Conservation (phyloP, 2,329 filamentous ascomycete genomes). For the Aspergillus novoparasiticus region DNA sequence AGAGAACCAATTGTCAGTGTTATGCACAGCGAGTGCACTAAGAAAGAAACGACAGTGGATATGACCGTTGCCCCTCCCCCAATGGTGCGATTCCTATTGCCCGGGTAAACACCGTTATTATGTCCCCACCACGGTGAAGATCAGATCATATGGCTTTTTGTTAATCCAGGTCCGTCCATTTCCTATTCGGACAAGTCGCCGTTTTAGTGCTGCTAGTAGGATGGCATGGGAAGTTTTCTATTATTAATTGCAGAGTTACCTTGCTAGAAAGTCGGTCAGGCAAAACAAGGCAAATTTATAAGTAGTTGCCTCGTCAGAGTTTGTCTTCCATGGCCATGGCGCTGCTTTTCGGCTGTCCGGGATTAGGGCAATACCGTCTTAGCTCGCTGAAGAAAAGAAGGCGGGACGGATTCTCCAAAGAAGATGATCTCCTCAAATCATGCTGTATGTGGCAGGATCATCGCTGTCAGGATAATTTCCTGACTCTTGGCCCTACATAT, state of each 20-base stretch:
- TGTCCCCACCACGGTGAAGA: not conserved
- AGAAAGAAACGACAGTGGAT: not conserved
- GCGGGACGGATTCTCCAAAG: not conserved
- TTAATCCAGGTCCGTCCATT: not conserved
- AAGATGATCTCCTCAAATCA: not conserved
- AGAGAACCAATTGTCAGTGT: not conserved
- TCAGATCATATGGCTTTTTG: not conserved
- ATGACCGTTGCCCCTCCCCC: not conserved
- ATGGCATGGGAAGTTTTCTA: not conserved
- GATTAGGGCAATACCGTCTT: not conserved
- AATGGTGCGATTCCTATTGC: constrained; percentile 1
- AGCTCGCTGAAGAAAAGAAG: not conserved
- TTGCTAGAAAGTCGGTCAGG: not conserved
- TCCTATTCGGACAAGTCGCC: constrained; percentile 1
- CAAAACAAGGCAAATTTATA: not conserved
- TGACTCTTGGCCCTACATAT: not conserved
- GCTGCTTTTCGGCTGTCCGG: not conserved
- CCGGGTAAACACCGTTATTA: not conserved
- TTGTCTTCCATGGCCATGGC: not conserved
- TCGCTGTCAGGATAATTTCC: constrained; percentile 4
- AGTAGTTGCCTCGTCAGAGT: not conserved
- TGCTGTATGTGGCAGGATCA: not conserved
- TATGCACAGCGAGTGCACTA: not conserved
- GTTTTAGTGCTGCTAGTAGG: not conserved
- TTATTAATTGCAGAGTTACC: not conserved